Conservation (phyloP, 352 stramenopile genomes). For the Pythium myriotylum region DNA sequence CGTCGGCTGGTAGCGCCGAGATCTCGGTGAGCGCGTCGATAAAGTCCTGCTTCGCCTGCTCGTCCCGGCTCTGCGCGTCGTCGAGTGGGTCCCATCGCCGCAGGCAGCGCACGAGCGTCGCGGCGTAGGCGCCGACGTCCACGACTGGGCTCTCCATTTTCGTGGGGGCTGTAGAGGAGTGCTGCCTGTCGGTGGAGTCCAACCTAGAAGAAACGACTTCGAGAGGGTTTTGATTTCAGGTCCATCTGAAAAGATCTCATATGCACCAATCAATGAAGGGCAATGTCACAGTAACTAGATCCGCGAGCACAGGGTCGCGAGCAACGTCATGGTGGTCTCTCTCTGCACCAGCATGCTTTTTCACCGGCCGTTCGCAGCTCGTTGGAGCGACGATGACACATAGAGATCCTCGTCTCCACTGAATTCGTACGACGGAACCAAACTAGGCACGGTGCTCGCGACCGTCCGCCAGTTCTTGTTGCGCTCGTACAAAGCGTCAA, state of each 20-base stretch:
- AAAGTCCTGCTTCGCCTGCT: conserved; percentile 48
- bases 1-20: conserved; percentile 63
- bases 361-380: neutral
- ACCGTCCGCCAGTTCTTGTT: conserved; percentile 19
- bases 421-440: neutral
- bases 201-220: neutral
- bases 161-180: neutral
- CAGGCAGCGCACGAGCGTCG: conserved; percentile 15
- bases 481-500: conserved; percentile 14
- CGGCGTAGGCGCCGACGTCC: conserved; percentile 12
- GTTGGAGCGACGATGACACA: neutral
- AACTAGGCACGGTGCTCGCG: neutral
- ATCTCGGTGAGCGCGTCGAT: conserved; percentile 75
- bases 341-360: no score
- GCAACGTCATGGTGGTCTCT: no score
- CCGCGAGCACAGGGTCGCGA: no score
- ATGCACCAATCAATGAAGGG: no score
- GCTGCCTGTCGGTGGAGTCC: neutral
- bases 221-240: neutral
- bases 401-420: conserved; percentile 13
- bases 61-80: neutral
- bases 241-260: neutral
- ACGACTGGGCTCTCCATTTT: conserved; percentile 1
- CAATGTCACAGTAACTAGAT: no score
- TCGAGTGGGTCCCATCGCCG: conserved; percentile 18